phyloP scores from a whole-genome alignment of 2,329 filamentous ascomycete genomes.

The Botrytis galanthina region DNA sequence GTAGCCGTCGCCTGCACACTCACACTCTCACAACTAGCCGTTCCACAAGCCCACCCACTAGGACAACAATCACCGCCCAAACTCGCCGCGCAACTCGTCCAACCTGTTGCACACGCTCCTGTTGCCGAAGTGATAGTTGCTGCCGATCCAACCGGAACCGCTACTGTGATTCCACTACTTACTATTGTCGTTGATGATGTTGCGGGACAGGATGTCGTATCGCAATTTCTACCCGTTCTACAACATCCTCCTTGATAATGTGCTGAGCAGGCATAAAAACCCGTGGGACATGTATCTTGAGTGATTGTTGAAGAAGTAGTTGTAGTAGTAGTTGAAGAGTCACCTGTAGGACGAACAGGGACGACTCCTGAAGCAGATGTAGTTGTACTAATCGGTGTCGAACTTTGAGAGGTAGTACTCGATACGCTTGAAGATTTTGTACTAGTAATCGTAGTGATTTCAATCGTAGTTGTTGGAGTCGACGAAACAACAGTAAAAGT shows the following conservation, averaged over 20 bases:
- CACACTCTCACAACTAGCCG: constrained; percentile 64
- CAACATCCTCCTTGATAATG: constrained; percentile 82
- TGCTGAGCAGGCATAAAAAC: constrained; percentile 88
- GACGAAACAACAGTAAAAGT: constrained; percentile 24
- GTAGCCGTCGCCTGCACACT: constrained; percentile 55
- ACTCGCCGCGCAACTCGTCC: constrained; percentile 69
- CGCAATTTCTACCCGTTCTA: constrained; percentile 81
- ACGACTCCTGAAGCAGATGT: constrained; percentile 43
- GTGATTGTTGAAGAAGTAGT: constrained; percentile 23
- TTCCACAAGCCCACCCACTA: constrained; percentile 69
- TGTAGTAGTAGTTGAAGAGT: constrained; percentile 42
- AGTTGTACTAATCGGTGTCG: constrained; percentile 43
- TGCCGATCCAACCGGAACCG: constrained; percentile 55
- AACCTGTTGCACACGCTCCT: constrained; percentile 69
- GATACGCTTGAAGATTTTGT: constrained; percentile 1
- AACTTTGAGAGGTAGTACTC: constrained; percentile 21
- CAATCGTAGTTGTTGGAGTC: constrained; percentile 15
- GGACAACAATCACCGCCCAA: constrained; percentile 82
- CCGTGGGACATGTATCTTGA: constrained; percentile 67
- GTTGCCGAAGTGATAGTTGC: constrained; percentile 42
- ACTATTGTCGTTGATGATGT: constrained; percentile 62
- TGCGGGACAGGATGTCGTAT: constrained; percentile 73
- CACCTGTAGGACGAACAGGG: constrained; percentile 49
- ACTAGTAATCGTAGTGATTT: constrained; percentile 38
- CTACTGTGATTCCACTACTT: constrained; percentile 66